Conservation (phyloP, 495 filamentous ascomycete species). For the Parathielavia appendiculata region DNA sequence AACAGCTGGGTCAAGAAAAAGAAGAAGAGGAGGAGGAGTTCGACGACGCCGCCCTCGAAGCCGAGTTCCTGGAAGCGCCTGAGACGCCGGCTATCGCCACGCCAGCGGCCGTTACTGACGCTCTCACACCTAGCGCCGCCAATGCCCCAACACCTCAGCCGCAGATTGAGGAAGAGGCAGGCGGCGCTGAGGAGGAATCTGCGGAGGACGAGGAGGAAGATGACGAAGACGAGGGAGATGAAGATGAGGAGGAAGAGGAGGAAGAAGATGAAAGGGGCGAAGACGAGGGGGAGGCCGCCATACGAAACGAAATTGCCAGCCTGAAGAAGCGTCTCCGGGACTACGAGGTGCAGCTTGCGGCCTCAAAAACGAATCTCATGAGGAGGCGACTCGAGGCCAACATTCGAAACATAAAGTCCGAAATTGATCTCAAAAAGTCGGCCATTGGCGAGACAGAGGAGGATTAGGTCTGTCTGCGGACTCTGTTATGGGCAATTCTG, state of each 20-base stretch:
- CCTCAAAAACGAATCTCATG: constrained; percentile 44
- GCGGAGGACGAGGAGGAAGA: constrained; percentile 43
- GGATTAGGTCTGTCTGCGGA: constrained; percentile 14
- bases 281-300: constrained; percentile 44
- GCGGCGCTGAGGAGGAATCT: constrained; percentile 45
- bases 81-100: constrained; percentile 32
- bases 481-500: too few relatives aligned
- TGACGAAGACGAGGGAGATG: constrained; percentile 48
- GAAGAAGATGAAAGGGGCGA: constrained; percentile 27
- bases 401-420: constrained; percentile 49
- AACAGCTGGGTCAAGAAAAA: constrained; percentile 29
- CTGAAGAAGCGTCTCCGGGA: constrained; percentile 43
- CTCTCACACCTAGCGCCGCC: constrained; percentile 37
- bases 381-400: constrained; percentile 49
- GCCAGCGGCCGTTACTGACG: constrained; percentile 34
- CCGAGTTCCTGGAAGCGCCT: constrained; percentile 29
- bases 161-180: constrained; percentile 31
- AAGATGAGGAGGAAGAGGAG: constrained; percentile 42
- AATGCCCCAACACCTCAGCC: constrained; percentile 29
- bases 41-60: constrained; percentile 40
- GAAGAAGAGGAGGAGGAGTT: constrained; percentile 17
- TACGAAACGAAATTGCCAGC: constrained; percentile 52
- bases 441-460: constrained; percentile 47
- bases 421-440: constrained; percentile 55
- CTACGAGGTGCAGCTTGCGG: constrained; percentile 35